A percentile compares a stretch with the other conserved stretches of the same genome.
Evolutionary conservation across 768 basidiomycete genomes (phyloP).

Genomic region (Daedalea quercina): DNA sequence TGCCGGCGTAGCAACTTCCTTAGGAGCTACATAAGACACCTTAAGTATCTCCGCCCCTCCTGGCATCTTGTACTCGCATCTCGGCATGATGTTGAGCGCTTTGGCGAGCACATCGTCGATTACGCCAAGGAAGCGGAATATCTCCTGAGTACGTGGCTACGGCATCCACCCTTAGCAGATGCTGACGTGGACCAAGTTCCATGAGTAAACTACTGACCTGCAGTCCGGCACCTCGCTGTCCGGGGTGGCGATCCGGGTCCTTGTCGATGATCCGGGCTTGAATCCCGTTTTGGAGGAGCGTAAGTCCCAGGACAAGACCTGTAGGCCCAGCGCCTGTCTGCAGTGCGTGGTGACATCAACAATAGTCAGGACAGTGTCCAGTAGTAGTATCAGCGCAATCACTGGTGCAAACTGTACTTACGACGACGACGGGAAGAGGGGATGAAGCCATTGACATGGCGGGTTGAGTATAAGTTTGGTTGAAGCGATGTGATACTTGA

Average conservation of each 20-base stretch:
- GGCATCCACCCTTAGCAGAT: too few relatives aligned
- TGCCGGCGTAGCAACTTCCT: constrained; percentile 4
- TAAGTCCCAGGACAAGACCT: neutral
- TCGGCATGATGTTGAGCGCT: neutral
- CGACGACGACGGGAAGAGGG: too few relatives aligned
- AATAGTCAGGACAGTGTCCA: neutral
- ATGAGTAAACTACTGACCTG: neutral
- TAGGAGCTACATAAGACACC: neutral
- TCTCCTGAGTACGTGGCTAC: constrained; percentile 16
- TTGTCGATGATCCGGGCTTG: neutral
- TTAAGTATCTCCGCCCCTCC: constrained; percentile 6
- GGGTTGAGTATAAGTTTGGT: too few relatives aligned
- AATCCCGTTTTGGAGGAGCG: neutral
- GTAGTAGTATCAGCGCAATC: too few relatives aligned
- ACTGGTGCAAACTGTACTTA: too few relatives aligned
- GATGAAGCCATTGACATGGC: too few relatives aligned
- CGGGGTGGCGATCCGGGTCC: neutral
- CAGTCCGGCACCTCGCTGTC: neutral
- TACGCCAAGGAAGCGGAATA: constrained; percentile 13
- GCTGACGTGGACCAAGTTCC: neutral
- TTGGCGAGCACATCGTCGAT: constrained; percentile 6
- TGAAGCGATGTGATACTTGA: too few relatives aligned
- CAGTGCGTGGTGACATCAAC: too few relatives aligned
- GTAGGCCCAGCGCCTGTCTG: neutral
- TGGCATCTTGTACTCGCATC: constrained; percentile 12